Evolutionary conservation across 2,329 filamentous ascomycete genomes (phyloP).

Genomic region (Neopestalotiopsis rosae): DNA sequence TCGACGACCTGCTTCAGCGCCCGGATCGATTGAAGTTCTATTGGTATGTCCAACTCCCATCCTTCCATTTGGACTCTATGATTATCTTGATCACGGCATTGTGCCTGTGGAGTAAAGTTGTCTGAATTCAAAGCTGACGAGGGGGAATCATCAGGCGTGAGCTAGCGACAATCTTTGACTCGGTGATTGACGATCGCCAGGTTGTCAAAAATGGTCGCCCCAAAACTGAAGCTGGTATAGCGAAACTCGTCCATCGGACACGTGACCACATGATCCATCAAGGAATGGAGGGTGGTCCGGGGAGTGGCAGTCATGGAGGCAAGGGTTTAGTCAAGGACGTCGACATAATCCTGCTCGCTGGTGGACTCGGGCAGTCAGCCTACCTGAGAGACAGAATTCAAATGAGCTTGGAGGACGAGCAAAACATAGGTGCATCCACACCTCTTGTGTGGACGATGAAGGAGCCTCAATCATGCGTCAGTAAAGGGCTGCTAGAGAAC

Average conservation of each 20-base stretch:
- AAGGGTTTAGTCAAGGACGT: background rate
- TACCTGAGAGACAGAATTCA: background rate
- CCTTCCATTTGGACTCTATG: background rate
- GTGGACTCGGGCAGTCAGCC: background rate
- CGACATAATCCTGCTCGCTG: background rate
- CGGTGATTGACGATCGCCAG: background rate
- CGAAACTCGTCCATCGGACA: background rate
- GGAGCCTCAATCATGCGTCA: background rate
- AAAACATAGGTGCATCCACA: background rate
- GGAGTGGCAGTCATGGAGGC: background rate
- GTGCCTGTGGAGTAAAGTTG: too few species aligned
- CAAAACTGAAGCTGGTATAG: background rate
- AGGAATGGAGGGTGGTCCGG: background rate
- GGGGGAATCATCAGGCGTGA: background rate
- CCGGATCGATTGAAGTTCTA: background rate
- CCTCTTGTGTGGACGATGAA: background rate
- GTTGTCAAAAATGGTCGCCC: background rate
- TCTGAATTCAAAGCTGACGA: background rate
- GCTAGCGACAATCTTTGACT: background rate
- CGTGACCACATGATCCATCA: background rate
- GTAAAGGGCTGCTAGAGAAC: background rate
- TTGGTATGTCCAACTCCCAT: background rate
- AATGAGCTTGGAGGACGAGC: background rate
- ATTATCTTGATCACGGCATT: background rate
- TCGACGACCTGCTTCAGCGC: background rate